Evolutionary conservation across 1,284 basidiomycete genomes (phyloP), one percentile per base, ranked within the genome.

Genomic region (Entoloma clypeatum): DNA sequence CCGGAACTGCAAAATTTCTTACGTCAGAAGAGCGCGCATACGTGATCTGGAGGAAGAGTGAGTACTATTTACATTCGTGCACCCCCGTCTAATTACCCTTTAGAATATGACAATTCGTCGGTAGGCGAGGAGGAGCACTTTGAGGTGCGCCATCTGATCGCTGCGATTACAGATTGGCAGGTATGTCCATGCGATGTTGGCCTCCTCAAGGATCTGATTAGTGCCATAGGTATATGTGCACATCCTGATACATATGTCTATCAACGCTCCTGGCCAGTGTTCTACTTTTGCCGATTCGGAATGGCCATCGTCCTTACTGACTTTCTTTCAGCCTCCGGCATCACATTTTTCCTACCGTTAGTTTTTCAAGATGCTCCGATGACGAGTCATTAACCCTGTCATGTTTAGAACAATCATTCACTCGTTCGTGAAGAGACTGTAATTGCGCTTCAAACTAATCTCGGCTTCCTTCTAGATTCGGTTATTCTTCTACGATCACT

Each of bases 101-200:
- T 30, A 80, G 78, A 79, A 54, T 79, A 76, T 43, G 79, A 82
- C 53, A 78, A 77, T 47, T 81, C 79, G 0, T 71, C 71, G 2
- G 79, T 81, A 0, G 80, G 78, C 1, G 82, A 85, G 53, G 80
- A 79, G 43, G 79, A 84, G 41, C 62, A 67, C 26, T 81, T 81
- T 47, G 65, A 70, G 10, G 44, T 67, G 41, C 62, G 72, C 3
- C 77, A 84, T 53, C 51, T 86, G 21, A 59, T 64, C 56, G 64
- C 72, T 16, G 78, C 79, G 0, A 51, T 84, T 18, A 53, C 52
- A 0, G 81, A 84, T 51, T 86, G 83, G 83, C 82, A 87, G 61
- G 66, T 78, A 37, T 43, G 52, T 37, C 16, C 48, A n/a, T n/a
- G n/a, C n/a, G n/a, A n/a, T n/a, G n/a, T n/a, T n/a, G n/a, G n/a